Base-by-base conservation (phyloP, 768 basidiomycete genomes). In the Phaffia australis region DNA sequence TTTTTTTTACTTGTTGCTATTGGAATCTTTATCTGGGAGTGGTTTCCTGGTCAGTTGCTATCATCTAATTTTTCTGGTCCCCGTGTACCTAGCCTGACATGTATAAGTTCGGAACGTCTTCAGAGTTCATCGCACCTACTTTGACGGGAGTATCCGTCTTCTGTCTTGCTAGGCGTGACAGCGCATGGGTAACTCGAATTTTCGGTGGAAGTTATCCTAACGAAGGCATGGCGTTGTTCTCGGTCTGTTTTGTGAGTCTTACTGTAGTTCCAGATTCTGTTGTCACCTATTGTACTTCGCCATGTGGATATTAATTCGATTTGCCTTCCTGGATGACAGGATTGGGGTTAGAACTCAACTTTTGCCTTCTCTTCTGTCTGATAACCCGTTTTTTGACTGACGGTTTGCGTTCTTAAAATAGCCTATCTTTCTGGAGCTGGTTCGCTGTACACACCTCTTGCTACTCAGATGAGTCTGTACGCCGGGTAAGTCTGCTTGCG, bases 151-250 rank as follows among this genome's bases (percentile, higher is more conserved):
- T 74, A 59, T 72, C 72, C 32, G 76, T 79, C 66, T 74, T 78
- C 73, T 79, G 77, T 66, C 68, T 79, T 55, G 73, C 60, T 70
- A 63, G 68, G 64, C 70, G 73, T 65, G 48, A 75, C 50, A 32
- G 47, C 49, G 42, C 29, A 1, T 62, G 60, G 60, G 48, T 23
- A n/a, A 35, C 48, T 16, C 47, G 60, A 69, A 71, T 79, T 64
- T 78, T 78, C 66, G 78, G 76, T 30, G 76, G 78, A 55, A 73
- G 75, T 46, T 72, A 72, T 52, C 75, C 74, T 61, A 78, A 78
- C 71, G 76, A 77, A 8, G 78, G 77, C 47, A 71, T 74, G 58
- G 74, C 72, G 14, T 3, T 62, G 9, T 61, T 61, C 49, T 61
- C 60, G 18, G 52, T 69, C 58, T 72, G 70, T n/a, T 64, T 66